phyloP scores from a whole-genome alignment of 805 yeast species.

The Nakazawaea wickerhamii region DNA sequence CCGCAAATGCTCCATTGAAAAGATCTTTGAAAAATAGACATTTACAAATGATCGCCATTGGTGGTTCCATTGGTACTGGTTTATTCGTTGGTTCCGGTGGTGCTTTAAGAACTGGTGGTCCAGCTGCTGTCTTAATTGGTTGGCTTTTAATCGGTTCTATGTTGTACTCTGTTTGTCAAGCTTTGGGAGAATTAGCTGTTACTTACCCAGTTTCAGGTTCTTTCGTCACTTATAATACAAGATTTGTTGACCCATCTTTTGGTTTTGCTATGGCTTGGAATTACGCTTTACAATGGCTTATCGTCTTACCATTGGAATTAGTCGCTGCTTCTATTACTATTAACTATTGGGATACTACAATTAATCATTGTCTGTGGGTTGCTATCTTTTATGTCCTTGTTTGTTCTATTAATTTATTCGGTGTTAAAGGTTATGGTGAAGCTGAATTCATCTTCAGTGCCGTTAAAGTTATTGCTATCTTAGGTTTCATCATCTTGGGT shows the following conservation, averaged over 20 bases:
- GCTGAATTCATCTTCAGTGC: conserved; percentile 54
- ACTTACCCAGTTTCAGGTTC: conserved; percentile 63
- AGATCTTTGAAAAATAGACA: conserved; percentile 59
- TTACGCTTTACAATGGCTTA: conserved; percentile 50
- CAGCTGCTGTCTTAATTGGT: conserved; percentile 63
- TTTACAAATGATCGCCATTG: conserved; percentile 75
- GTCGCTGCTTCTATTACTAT: conserved; percentile 51
- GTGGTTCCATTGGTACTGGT: conserved; percentile 84
- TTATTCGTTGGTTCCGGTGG: conserved; percentile 70
- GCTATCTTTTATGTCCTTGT: conserved; percentile 49
- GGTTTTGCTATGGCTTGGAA: conserved; percentile 62
- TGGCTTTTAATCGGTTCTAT: conserved; percentile 54
- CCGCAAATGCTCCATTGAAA: conserved; percentile 45
- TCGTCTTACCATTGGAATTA: conserved; percentile 48
- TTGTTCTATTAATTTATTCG: conserved; percentile 48
- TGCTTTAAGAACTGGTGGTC: conserved; percentile 62
- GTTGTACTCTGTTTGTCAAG: conserved; percentile 59
- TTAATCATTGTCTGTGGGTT: conserved; percentile 52
- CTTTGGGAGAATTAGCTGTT: conserved; percentile 59
- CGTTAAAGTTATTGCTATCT: conserved; percentile 51
- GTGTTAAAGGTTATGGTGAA: conserved; percentile 66
- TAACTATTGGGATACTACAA: conserved; percentile 38
- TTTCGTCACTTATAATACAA: conserved; percentile 52
- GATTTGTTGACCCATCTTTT: conserved; percentile 53
- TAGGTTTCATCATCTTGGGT: conserved; percentile 53